phyloP scores from a whole-genome alignment of 305 asterid genomes.

The Rubia peregrina region DNA sequence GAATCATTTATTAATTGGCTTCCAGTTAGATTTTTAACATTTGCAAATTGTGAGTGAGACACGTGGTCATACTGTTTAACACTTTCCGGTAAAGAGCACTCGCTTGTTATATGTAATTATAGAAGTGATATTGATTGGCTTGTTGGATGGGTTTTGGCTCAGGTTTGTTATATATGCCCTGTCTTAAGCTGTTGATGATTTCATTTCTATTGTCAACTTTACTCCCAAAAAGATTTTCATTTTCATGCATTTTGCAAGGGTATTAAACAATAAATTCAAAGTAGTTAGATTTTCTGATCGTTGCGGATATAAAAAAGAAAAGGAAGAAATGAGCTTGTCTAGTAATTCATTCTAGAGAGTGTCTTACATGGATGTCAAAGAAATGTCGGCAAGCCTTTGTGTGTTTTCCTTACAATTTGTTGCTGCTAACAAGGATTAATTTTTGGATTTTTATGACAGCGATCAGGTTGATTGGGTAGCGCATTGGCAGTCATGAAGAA shows the following conservation, averaged over 20 bases:
- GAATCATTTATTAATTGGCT: background rate
- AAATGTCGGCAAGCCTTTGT: background rate
- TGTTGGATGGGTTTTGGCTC: conserved; percentile 95
- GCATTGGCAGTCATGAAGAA: conserved; percentile 94
- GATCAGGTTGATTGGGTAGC: conserved; percentile 98
- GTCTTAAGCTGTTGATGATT: background rate
- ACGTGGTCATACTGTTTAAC: conserved; percentile 17
- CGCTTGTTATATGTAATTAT: conserved; percentile 77
- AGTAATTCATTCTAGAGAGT: background rate
- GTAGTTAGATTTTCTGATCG: background rate
- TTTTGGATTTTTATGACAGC: conserved; percentile 40
- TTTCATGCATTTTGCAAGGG: conserved; percentile 3
- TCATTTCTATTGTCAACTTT: background rate
- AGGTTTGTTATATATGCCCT: conserved; percentile 42
- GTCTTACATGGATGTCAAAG: background rate
- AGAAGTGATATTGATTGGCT: conserved; percentile 96
- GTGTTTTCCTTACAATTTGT: background rate
- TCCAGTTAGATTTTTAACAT: background rate
- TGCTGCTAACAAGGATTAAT: conserved; percentile 14
- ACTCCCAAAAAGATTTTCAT: background rate
- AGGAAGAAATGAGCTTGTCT: too few species aligned
- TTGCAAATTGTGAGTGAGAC: background rate
- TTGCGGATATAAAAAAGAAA: too few species aligned
- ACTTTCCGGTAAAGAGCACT: conserved; percentile 83
- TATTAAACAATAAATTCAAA: background rate